Evolutionary conservation across 495 filamentous ascomycete species (phyloP).

Genomic region (Polyplosphaeria fusca): DNA sequence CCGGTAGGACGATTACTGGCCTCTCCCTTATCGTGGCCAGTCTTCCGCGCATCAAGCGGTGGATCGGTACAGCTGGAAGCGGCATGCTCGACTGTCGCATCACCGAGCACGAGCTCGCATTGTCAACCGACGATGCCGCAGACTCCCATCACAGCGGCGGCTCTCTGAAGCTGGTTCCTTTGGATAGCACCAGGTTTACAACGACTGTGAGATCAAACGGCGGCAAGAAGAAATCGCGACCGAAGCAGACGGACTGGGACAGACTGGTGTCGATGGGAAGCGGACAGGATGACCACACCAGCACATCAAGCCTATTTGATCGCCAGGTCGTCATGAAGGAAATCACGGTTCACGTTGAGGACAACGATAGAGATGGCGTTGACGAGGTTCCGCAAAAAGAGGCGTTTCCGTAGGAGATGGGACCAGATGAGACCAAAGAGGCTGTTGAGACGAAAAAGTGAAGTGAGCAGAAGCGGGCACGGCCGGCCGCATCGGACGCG

Average conservation of each 20-base stretch:
- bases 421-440: no score
- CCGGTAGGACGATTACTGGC: neutral
- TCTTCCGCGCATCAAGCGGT: constrained; percentile 11
- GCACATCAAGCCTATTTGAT: constrained; percentile 13
- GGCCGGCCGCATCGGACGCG: no score
- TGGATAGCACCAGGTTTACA: neutral
- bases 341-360: constrained; percentile 10
- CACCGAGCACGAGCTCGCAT: neutral
- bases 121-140: neutral
- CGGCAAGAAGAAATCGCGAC: neutral
- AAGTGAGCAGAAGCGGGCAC: no score
- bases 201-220: constrained; percentile 4
- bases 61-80: neutral
- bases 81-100: neutral
- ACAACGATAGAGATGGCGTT: no score
- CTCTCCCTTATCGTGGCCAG: constrained; percentile 11
- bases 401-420: no score
- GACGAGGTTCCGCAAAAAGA: no score
- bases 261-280: constrained; percentile 12
- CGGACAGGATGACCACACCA: constrained; percentile 12
- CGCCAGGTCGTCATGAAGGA: constrained; percentile 13
- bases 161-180: constrained; percentile 8
- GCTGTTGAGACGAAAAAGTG: no score
- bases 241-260: constrained; percentile 6
- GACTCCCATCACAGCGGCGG: neutral